Evolutionary conservation across 2,329 filamentous ascomycete genomes (phyloP).

Genomic region (Fusarium veterinarium): DNA sequence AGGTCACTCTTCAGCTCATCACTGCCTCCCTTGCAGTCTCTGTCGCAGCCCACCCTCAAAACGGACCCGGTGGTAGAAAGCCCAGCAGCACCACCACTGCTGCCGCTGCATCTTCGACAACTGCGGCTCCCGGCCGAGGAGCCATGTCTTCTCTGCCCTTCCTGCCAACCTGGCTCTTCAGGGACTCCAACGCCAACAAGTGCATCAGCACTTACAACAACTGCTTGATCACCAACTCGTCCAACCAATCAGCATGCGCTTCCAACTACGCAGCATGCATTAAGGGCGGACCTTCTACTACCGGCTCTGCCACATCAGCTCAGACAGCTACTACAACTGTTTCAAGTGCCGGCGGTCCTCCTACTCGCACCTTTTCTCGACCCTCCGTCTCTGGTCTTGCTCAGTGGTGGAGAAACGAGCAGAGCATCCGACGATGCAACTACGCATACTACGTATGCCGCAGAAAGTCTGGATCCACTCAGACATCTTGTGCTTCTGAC

Average conservation of each 20-base stretch:
- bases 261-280: conserved; percentile 11
- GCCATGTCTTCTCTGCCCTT: conserved; percentile 3
- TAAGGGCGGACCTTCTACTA: background rate
- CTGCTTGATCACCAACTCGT: conserved; percentile 9
- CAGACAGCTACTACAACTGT: background rate
- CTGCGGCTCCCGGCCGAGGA: background rate
- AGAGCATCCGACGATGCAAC: background rate
- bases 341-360: background rate
- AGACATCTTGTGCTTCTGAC: background rate
- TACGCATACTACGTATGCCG: conserved; percentile 8
- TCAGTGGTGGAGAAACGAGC: conserved; percentile 8
- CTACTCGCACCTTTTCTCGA: background rate
- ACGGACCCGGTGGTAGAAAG: background rate
- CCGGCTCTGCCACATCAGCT: background rate
- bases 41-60: conserved; percentile 2
- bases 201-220: conserved; percentile 14
- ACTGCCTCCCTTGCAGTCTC: conserved; percentile 2
- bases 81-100: background rate
- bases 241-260: background rate
- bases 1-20: conserved; percentile 12
- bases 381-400: background rate
- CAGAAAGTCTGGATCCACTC: background rate
- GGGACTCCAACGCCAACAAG: background rate
- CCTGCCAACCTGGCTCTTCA: conserved; percentile 14
- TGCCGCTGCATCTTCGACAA: background rate